These are phyloP conservation scores for Mikania micrantha DNA, from an alignment of 129 eudicot genomes.

Conservation along the genomic window DNA sequence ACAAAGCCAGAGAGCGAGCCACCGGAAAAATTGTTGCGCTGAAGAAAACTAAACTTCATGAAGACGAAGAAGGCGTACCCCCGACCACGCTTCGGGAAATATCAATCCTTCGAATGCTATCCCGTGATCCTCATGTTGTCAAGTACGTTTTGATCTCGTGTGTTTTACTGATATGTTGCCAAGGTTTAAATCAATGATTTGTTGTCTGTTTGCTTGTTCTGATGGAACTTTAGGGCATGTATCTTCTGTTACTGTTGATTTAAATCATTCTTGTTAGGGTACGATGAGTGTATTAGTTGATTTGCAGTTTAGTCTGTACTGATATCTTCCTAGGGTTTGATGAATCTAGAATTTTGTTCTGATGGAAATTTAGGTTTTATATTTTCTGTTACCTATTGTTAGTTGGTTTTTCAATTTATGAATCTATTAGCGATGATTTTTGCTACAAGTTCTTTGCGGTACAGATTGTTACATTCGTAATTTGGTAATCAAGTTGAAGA, in stretches of 20 bases:
- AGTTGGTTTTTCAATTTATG: not conserved
- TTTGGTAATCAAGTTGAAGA: not conserved
- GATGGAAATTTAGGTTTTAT: not conserved
- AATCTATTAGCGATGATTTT: not conserved
- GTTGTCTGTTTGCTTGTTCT: not conserved
- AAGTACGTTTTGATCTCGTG: slow-evolving; percentile 24
- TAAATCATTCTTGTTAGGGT: not conserved
- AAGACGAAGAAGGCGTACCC: slow-evolving; percentile 88
- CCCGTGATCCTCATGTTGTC: slow-evolving; percentile 79
- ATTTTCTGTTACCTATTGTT: too few species aligned
- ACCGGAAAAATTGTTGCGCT: slow-evolving; percentile 77
- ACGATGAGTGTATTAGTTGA: not conserved
- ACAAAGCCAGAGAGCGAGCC: slow-evolving; percentile 69
- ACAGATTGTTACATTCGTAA: not conserved
- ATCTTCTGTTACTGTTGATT: not conserved
- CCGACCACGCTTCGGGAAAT: slow-evolving; percentile 88
- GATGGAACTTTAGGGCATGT: not conserved
- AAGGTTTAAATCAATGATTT: not conserved
- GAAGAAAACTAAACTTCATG: slow-evolving; percentile 77
- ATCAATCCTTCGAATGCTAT: slow-evolving; percentile 71
- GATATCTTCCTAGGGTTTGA: not conserved
- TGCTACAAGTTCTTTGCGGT: not conserved
- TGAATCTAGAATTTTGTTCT: not conserved
- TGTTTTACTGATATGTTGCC: too few species aligned
- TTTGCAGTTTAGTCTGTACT: too few species aligned